Percentiles rank a stretch among this genome's conserved stretches.
Conservation (phyloP, 148 eudicot species). For the Amaranthus hypochondriacus region DNA sequence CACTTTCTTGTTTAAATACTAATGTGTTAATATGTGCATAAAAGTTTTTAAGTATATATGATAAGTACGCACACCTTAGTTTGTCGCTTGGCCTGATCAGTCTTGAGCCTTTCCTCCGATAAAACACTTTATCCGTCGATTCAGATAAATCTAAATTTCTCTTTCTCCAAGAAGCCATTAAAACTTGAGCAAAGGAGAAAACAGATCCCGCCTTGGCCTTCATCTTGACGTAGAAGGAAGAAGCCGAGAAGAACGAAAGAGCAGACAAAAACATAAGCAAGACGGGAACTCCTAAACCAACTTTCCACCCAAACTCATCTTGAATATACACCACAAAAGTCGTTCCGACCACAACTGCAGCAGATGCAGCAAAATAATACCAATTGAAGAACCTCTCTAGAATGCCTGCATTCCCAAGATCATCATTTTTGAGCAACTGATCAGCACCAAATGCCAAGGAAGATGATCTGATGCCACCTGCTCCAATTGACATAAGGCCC, state of each 20-base stretch:
- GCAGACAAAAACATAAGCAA: slow-evolving; percentile 40
- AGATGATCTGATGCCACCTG: slow-evolving; percentile 47
- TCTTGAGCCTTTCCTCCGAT: slow-evolving; percentile 31
- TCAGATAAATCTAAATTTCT: slow-evolving; percentile 25
- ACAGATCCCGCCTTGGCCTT: slow-evolving; percentile 37
- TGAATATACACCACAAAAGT: slow-evolving; percentile 55
- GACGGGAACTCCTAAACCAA: slow-evolving; percentile 63
- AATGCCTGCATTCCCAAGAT: slow-evolving; percentile 4
- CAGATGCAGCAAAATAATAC: slow-evolving; percentile 38
- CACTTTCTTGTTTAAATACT: too few relatives aligned
- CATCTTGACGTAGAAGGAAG: slow-evolving; percentile 47
- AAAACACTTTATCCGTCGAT: slow-evolving; percentile 12
- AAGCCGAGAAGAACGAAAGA: slow-evolving; percentile 48
- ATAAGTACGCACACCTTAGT: slow-evolving; percentile 32
- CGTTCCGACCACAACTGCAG: slow-evolving; percentile 37
- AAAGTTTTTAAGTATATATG: too few relatives aligned
- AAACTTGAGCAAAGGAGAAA: slow-evolving; percentile 41
- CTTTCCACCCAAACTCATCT: slow-evolving; percentile 57
- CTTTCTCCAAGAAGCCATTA: slow-evolving; percentile 41
- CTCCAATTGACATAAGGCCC: slow-evolving; percentile 46
- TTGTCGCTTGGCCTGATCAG: slow-evolving; percentile 34
- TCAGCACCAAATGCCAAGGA: slow-evolving; percentile 56
- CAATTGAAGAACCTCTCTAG: slow-evolving; percentile 47
- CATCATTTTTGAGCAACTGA: slow-evolving; percentile 28
- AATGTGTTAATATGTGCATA: too few relatives aligned